phyloP scores from a whole-genome alignment of 345 rosid species.

The Draba incana region DNA sequence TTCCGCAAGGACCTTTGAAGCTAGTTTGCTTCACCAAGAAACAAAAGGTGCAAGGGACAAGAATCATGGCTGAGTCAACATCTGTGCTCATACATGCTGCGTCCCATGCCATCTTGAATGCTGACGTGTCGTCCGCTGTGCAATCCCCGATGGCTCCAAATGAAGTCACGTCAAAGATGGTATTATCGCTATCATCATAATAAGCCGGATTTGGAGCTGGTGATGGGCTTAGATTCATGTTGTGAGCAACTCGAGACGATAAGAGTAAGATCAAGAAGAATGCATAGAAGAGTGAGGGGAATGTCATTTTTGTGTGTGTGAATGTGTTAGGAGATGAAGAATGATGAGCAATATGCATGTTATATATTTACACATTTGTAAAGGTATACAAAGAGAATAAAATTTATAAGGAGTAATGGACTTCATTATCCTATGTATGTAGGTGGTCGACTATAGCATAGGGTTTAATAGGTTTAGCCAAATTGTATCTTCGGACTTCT shows the following conservation, averaged over 20 bases:
- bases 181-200: conserved; percentile 7
- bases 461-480: conserved; percentile 36
- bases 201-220: conserved; percentile 37
- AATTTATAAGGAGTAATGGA: conserved; percentile 13
- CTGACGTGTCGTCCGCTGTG: conserved; percentile 62
- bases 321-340: conserved; percentile 21
- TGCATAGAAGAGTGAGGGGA: conserved; percentile 11
- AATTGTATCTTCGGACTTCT: conserved; percentile 18
- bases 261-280: conserved; percentile 26
- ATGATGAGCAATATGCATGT: neutral
- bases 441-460: conserved; percentile 16
- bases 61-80: conserved; percentile 37
- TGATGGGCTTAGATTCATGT: conserved; percentile 27
- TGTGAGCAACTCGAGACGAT: conserved; percentile 3
- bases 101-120: conserved; percentile 93
- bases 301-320: conserved; percentile 20
- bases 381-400: conserved; percentile 26
- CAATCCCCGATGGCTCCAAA: conserved; percentile 89
- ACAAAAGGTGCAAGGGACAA: conserved; percentile 60
- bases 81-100: conserved; percentile 51
- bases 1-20: conserved; percentile 84
- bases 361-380: neutral
- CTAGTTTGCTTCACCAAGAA: conserved; percentile 81
- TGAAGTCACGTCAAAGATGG: conserved; percentile 56
- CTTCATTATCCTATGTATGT: conserved; percentile 25